These are phyloP conservation scores for Zygotorulaspora sp. DNA, from an alignment of 805 yeast species.

Conservation along the genomic window DNA sequence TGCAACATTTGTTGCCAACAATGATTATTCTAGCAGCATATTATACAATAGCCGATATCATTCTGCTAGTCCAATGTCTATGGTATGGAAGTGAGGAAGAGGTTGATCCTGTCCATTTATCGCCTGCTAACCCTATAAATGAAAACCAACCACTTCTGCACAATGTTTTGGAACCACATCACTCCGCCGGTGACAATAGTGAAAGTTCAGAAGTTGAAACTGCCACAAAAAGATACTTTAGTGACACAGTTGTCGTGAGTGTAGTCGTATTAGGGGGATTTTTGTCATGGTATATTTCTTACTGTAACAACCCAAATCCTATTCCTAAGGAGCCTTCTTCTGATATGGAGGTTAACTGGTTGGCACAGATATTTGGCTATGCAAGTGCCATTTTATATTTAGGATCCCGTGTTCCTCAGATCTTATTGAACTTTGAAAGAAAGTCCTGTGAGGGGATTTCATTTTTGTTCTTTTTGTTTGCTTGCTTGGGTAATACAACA, in stretches of 20 bases:
- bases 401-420: conserved; percentile 92
- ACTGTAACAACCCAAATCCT: conserved; percentile 40
- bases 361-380: conserved; percentile 87
- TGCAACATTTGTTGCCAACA: conserved; percentile 89
- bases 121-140: conserved; percentile 82
- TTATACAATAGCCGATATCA: conserved; percentile 86
- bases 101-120: conserved; percentile 72
- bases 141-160: conserved; percentile 39
- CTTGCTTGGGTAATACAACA: conserved; percentile 89
- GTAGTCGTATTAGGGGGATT: conserved; percentile 74
- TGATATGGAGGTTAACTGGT: conserved; percentile 58
- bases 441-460: conserved; percentile 95
- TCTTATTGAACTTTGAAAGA: conserved; percentile 74
- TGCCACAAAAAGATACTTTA: conserved; percentile 25
- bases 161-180: conserved; percentile 6
- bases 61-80: conserved; percentile 77
- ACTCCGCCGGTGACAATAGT: conserved; percentile 7
- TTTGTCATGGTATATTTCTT: conserved; percentile 79
- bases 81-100: conserved; percentile 57
- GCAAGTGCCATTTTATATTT: conserved; percentile 67
- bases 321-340: conserved; percentile 19
- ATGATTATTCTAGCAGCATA: conserved; percentile 91
- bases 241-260: conserved; percentile 49
- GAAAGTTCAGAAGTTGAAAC: conserved; percentile 15
- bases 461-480: conserved; percentile 87